A percentile compares a stretch with the other conserved stretches of the same genome.
These are phyloP conservation scores for Russula dissimulans DNA, from an alignment of 768 basidiomycete species.

Conservation along the genomic window DNA sequence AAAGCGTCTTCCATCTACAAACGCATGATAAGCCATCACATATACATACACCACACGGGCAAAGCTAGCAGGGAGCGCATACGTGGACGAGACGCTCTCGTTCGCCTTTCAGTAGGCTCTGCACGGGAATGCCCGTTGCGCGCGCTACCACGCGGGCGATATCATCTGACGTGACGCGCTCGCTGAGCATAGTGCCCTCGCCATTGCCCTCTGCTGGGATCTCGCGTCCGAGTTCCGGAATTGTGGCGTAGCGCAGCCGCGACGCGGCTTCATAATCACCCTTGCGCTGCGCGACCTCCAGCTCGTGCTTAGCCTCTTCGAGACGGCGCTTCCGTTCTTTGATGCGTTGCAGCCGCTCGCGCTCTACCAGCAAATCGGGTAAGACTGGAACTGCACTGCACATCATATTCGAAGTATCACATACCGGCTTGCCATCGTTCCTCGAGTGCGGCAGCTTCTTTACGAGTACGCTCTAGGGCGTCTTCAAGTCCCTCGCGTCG, in stretches of 20 bases:
- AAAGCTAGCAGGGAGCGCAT: slow-evolving; percentile 24
- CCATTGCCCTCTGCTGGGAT: slow-evolving; percentile 46
- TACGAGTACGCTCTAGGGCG: slow-evolving; percentile 49
- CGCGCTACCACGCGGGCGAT: slow-evolving; percentile 84
- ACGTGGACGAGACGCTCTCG: slow-evolving; percentile 84
- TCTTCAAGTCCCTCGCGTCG: slow-evolving; percentile 57
- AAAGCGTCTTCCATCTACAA: slow-evolving; percentile 80
- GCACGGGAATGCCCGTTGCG: slow-evolving; percentile 84
- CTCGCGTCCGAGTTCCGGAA: slow-evolving; percentile 69
- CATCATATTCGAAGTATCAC: slow-evolving; percentile 13
- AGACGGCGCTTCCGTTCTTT: slow-evolving; percentile 56
- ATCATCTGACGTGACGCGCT: slow-evolving; percentile 81
- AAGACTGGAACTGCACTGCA: background rate
- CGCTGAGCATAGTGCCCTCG: slow-evolving; percentile 66
- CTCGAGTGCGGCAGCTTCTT: slow-evolving; percentile 51
- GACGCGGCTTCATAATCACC: slow-evolving; percentile 83
- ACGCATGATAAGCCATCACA: background rate
- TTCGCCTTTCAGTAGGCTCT: slow-evolving; percentile 82
- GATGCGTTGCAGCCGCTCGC: slow-evolving; percentile 54
- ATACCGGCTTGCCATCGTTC: slow-evolving; percentile 66
- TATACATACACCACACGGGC: background rate
- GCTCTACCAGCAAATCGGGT: slow-evolving; percentile 37
- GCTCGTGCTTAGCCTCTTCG: slow-evolving; percentile 75
- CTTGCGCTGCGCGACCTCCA: slow-evolving; percentile 83
- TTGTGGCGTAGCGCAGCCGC: slow-evolving; percentile 73